Base-by-base conservation (phyloP, 306 rosid species). In the Prunus armeniaca region DNA sequence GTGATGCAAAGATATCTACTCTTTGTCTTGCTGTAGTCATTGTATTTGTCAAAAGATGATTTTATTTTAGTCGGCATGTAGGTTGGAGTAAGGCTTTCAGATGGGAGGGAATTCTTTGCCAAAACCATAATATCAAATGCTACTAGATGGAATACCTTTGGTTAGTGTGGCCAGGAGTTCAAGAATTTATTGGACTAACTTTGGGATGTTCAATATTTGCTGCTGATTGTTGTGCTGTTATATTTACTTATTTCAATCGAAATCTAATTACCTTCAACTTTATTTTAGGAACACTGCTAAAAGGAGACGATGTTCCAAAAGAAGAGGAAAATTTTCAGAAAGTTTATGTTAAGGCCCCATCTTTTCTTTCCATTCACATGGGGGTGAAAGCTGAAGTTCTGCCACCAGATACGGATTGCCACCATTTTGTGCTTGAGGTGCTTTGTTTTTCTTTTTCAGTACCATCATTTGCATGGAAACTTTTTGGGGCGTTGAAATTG, bases 111-210 rank as follows among this genome's bases (percentile, higher is more conserved):
- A 78, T 92, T 82, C 83, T 95, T 86, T 65, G 97, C 96, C 76
- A 89, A 89, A 87, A 95, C 97, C 72, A 73, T 92, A 65, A 86
- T 95, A 81, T 95, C 98, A 79, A 95, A 95, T 87, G 98, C 98
- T 82, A 95, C 97, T 34, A 88, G 98, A 95, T 95, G 98, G 98
- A 96, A 95, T 84, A 92, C 98, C 75, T 95, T 95, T 65, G 98
- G 98, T 92, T 75, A 68, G 97, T 88, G 77, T 69, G 22, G 43
- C 57, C 55, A 47, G 27, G 66, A 47, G 18, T 64, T 72, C 8
- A 13, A 76, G 6, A 22, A 22, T 67, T 73, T 62, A 25, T 28
- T 71, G 65, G 58, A 17, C 14, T 68, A 51, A 73, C 65, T 71
- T 78, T 69, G 43, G 43, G 65, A 72, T 67, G 54, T 51, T 84